Conservation (phyloP, 768 basidiomycete genomes). For the Suillus discolor region DNA sequence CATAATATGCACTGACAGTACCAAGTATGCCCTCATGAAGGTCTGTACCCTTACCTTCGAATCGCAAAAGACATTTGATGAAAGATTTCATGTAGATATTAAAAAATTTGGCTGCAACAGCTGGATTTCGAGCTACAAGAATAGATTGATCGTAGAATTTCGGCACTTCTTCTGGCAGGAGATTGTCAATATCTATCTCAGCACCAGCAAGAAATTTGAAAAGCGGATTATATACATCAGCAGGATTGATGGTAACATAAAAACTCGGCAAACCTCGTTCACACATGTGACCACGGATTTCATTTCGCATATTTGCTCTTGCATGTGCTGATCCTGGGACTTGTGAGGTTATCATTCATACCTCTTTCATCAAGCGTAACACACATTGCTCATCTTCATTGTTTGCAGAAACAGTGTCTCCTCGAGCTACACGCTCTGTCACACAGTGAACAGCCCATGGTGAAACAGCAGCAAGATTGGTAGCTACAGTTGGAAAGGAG, state of each 20-base stretch:
- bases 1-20: slow-evolving; percentile 37
- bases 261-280: slow-evolving; percentile 41
- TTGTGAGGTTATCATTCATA: slow-evolving; percentile 19
- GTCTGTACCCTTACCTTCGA: slow-evolving; percentile 13
- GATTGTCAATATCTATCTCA: slow-evolving; percentile 38
- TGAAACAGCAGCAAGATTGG: slow-evolving; percentile 26
- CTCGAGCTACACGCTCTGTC: slow-evolving; percentile 21
- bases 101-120: slow-evolving; percentile 44
- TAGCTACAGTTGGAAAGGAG: slow-evolving; percentile 29
- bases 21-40: slow-evolving; percentile 37
- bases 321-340: slow-evolving; percentile 34
- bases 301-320: slow-evolving; percentile 34
- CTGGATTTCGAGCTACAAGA: slow-evolving; percentile 42
- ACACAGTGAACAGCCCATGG: slow-evolving; percentile 24
- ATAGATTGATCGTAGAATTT: slow-evolving; percentile 35
- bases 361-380: slow-evolving; percentile 23
- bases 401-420: slow-evolving; percentile 18
- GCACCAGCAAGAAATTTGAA: slow-evolving; percentile 40
- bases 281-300: slow-evolving; percentile 38
- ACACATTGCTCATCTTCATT: slow-evolving; percentile 34
- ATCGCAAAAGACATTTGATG: slow-evolving; percentile 31
- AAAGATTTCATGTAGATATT: slow-evolving; percentile 41
- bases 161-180: slow-evolving; percentile 28
- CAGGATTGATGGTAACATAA: slow-evolving; percentile 49
- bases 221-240: slow-evolving; percentile 43